Base-by-base conservation (phyloP, 805 yeast species). In the Cyberlindnera mycetangii region DNA sequence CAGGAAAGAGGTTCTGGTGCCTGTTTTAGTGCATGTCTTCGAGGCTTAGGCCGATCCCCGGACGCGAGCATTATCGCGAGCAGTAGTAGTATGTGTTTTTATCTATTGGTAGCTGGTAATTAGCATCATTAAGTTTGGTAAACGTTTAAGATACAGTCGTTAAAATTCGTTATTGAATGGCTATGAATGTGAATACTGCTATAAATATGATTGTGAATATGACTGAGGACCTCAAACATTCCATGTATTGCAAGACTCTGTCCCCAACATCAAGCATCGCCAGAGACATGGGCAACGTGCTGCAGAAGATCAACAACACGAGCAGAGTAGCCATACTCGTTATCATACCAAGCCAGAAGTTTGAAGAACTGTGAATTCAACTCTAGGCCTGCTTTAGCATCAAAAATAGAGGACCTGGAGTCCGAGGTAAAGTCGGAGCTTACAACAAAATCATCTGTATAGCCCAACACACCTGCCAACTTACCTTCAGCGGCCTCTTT, bases 301-400 rank as follows among this genome's bases (percentile, higher is more conserved):
- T 78, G 74, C 60, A 80, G 75, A 67, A 81, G 76, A 70, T 81
- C 87, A 59, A 80, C 84, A 56, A 81, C 87, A 77, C 87, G 79
- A 74, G 83, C 76, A 59, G 84, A 78, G 79, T 81, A 81, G 70
- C 86, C 86, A 72, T 65, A 80, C 72, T 81, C 87, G 71, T 81
- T 81, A 69, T 81, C 87, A 74, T 80, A 81, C 86, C 85, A 81
- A 49, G 85, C 69, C 63, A 81, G 71, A 71, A 81, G 75, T 71
- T 81, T 81, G 65, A 80, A 83, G 73, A 81, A 81, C 56, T 76
- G 75, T 68, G 84, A 83, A 59, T 83, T 77, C 66, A 81, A 75
- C 68, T 74, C 77, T 69, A 81, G 78, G 74, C 85, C 85, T 52
- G 85, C 86, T 62, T 75, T 67, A 56, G 81, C 79, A 66, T 81